Base-by-base conservation (phyloP, 2,329 filamentous ascomycete species). In the Lojkania enalia region DNA sequence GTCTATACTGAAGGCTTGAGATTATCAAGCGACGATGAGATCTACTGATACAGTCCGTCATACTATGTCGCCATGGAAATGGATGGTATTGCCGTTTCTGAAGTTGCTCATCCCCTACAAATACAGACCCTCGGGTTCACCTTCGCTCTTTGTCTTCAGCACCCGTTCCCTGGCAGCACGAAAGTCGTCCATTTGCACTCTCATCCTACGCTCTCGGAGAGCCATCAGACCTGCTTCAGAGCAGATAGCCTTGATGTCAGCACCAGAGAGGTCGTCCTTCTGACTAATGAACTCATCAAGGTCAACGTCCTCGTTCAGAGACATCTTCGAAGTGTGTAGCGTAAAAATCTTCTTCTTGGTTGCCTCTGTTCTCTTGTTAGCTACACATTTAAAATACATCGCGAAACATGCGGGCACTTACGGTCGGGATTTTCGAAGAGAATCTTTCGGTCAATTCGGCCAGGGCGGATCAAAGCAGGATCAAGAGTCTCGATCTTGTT, bases 401-500 rank as follows among this genome's bases (percentile, higher is more conserved):
- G 25, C 39, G 5, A 6, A 11, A 15, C 9, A 14, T 20, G 18
- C 18, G 31, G 1, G 20, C 30, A 73, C 80, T 73, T 71, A 83
- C 80, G 83, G 59, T 87, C 84, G 18, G 84, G 84, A 62, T 85
- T 86, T 73, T 87, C 84, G 54, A 87, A 87, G 54, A 87, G 75
- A 69, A 99, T 99, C 82, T 99, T 99, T 61, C 94, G 86, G 73
- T 99, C 94, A 71, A 99, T 99, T 80, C 94, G 91, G 54, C 94
- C 94, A 33, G 94, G 94, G 57, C 94, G 87, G 67, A 99, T 99
- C 58, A 99, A 79, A 14, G 94, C 94, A 43, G 94, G 94, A 66
- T 99, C 95, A 20, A 99, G 80, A 3, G 90, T 95, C 59, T 99
- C 95, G 58, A 99, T 99, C 83, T 99, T 99, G 84, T 99, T 99